Conservation (phyloP, 2,329 filamentous ascomycete genomes). For the Coniosporium tulheliwenetii region DNA sequence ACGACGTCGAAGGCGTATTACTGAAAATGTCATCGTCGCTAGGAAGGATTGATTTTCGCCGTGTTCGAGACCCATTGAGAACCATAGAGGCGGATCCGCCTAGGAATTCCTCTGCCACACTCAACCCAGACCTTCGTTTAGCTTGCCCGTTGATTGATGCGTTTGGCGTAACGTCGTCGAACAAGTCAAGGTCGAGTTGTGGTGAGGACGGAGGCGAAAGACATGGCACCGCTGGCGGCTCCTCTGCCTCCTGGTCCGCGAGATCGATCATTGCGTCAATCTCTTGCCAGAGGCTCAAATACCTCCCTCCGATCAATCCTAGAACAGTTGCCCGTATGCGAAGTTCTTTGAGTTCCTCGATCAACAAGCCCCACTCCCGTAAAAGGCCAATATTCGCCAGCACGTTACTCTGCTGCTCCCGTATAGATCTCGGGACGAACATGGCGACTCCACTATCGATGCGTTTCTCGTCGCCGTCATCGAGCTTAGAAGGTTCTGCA, state of each 20-base stretch:
- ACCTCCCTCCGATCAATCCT: slow-evolving; percentile 44
- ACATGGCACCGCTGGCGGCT: slow-evolving; percentile 32
- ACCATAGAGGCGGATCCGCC: too few species aligned
- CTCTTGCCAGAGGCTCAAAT: slow-evolving; percentile 55
- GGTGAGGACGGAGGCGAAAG: slow-evolving; percentile 40
- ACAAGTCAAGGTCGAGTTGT: slow-evolving; percentile 41
- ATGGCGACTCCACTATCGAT: slow-evolving; percentile 35
- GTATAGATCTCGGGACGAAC: slow-evolving; percentile 65
- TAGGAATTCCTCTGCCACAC: too few species aligned
- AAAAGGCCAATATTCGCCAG: slow-evolving; percentile 74
- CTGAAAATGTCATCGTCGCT: slow-evolving; percentile 17
- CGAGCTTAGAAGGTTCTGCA: slow-evolving; percentile 3
- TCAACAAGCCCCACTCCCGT: slow-evolving; percentile 62
- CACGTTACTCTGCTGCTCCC: slow-evolving; percentile 67
- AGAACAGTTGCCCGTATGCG: slow-evolving; percentile 54
- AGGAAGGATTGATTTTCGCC: slow-evolving; percentile 19
- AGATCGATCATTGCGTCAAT: slow-evolving; percentile 77
- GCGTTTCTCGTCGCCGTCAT: slow-evolving; percentile 19
- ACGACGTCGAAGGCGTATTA: not conserved
- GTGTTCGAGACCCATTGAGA: slow-evolving; percentile 1
- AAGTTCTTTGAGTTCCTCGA: slow-evolving; percentile 69
- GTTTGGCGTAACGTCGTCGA: slow-evolving; percentile 32
- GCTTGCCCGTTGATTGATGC: slow-evolving; percentile 12
- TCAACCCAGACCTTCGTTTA: slow-evolving; percentile 11
- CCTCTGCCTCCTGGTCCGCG: slow-evolving; percentile 52